Percentiles rank a stretch among this genome's conserved stretches.
phyloP scores from a whole-genome alignment of 192 early-diverging fungal species.

The Pilaira anomala region DNA sequence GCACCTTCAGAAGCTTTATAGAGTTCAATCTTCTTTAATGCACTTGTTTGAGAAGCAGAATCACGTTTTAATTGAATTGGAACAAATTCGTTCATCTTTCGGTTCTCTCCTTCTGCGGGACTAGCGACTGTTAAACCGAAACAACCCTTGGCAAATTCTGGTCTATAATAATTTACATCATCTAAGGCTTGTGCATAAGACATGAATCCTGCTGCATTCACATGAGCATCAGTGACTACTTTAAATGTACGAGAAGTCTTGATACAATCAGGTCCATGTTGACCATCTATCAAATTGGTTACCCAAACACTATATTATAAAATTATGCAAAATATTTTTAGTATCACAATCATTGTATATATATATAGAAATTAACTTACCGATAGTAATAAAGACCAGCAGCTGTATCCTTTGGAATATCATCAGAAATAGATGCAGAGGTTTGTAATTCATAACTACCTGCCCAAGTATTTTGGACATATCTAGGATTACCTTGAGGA shows the following conservation, averaged over 20 bases:
- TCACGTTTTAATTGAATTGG: constrained; percentile 7
- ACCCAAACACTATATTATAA: constrained; percentile 31
- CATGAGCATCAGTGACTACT: constrained; percentile 17
- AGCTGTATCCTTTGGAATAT: constrained; percentile 1
- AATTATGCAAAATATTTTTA: background rate
- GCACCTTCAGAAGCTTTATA: constrained; percentile 12
- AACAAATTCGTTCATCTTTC: no score
- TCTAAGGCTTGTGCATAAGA: constrained; percentile 13
- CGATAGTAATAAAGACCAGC: constrained; percentile 27
- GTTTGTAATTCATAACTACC: constrained; percentile 24
- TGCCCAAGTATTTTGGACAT: constrained; percentile 26
- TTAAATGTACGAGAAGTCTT: constrained; percentile 28
- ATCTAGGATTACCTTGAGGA: constrained; percentile 13
- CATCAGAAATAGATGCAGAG: constrained; percentile 25
- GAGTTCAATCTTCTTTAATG: constrained; percentile 19
- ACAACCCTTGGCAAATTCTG: constrained; percentile 21
- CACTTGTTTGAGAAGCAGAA: constrained; percentile 21
- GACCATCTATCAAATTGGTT: constrained; percentile 23
- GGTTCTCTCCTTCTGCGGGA: constrained; percentile 14
- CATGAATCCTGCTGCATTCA: constrained; percentile 18
- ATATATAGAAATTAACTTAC: background rate
- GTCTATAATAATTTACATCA: constrained; percentile 19
- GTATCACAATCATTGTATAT: no score
- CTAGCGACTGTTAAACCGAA: constrained; percentile 22
- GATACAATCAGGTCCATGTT: constrained; percentile 28